These are phyloP conservation scores for Boletus pseudo-olivaceus DNA, from an alignment of 768 basidiomycete species.

Conservation along the genomic window DNA sequence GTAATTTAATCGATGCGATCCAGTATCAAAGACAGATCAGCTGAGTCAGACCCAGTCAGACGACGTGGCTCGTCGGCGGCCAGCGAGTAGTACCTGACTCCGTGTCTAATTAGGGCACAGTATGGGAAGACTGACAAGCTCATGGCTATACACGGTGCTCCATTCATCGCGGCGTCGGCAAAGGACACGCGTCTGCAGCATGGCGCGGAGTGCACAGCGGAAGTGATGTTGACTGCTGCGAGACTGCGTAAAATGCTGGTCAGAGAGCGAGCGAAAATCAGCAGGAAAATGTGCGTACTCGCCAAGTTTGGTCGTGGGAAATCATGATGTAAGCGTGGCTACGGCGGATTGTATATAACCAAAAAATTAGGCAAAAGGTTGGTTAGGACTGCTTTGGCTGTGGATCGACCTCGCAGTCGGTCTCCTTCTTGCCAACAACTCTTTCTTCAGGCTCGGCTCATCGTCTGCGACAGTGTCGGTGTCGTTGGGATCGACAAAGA, in stretches of 20 bases:
- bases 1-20: constrained; percentile 16
- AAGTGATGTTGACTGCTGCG: not conserved
- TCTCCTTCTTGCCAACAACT: constrained; percentile 37
- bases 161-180: constrained; percentile 8
- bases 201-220: not conserved
- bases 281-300: not conserved
- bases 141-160: constrained; percentile 1
- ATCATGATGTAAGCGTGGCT: constrained; percentile 22
- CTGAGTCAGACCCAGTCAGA: constrained; percentile 10
- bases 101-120: constrained; percentile 12
- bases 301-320: constrained; percentile 21
- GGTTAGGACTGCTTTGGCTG: constrained; percentile 33
- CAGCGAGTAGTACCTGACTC: constrained; percentile 20
- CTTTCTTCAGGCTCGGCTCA: constrained; percentile 30
- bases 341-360: constrained; percentile 20
- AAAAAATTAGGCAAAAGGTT: constrained; percentile 19
- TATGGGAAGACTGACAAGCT: constrained; percentile 9
- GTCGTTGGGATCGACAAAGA: constrained; percentile 38
- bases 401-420: constrained; percentile 48
- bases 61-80: constrained; percentile 16
- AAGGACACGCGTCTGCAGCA: constrained; percentile 10
- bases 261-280: not conserved
- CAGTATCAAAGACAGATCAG: not conserved
- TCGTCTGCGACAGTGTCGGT: constrained; percentile 42
- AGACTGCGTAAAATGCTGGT: constrained; percentile 7